A percentile compares a stretch with the other conserved stretches of the same genome.
Conservation (phyloP, 352 stramenopile genomes). For the Pythium periplocum region DNA sequence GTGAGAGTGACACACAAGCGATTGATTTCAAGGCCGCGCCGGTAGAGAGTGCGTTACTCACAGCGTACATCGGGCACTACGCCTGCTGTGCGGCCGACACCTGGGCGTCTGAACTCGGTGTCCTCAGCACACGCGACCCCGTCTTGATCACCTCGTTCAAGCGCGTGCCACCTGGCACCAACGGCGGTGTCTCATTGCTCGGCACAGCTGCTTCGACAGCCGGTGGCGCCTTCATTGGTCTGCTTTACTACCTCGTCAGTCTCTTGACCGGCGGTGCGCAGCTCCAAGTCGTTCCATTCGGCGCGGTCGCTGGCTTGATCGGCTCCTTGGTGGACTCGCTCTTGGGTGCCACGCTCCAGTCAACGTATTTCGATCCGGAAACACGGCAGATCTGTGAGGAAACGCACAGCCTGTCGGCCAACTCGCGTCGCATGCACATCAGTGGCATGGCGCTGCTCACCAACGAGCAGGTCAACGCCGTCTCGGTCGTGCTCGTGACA, state of each 20-base stretch:
- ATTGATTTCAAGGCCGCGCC: slow-evolving; percentile 36
- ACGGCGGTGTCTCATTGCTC: slow-evolving; percentile 88
- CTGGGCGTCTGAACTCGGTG: slow-evolving; percentile 93
- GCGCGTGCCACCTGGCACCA: slow-evolving; percentile 89
- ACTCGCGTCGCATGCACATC: slow-evolving; percentile 19
- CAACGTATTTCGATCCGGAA: slow-evolving; percentile 55
- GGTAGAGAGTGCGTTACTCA: slow-evolving; percentile 40
- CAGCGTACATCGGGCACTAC: slow-evolving; percentile 90
- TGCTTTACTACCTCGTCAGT: slow-evolving; percentile 52
- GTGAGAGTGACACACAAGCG: slow-evolving; percentile 25
- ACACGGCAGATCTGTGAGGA: slow-evolving; percentile 59
- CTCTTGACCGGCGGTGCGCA: slow-evolving; percentile 35
- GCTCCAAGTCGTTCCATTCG: slow-evolving; percentile 47
- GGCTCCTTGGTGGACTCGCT: slow-evolving; percentile 82
- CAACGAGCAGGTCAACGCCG: slow-evolving; percentile 75
- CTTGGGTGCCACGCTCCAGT: slow-evolving; percentile 78
- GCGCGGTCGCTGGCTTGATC: slow-evolving; percentile 48
- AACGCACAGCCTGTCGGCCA: slow-evolving; percentile 1
- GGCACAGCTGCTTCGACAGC: slow-evolving; percentile 77
- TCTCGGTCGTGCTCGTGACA: slow-evolving; percentile 59
- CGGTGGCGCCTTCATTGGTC: slow-evolving; percentile 87
- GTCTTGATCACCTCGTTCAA: slow-evolving; percentile 82
- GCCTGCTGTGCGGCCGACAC: slow-evolving; percentile 92
- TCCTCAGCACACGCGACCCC: slow-evolving; percentile 73
- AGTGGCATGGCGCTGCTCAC: slow-evolving; percentile 41